Base-by-base conservation (phyloP, 257 asterid species). In the Ajuga chamaepitys region DNA sequence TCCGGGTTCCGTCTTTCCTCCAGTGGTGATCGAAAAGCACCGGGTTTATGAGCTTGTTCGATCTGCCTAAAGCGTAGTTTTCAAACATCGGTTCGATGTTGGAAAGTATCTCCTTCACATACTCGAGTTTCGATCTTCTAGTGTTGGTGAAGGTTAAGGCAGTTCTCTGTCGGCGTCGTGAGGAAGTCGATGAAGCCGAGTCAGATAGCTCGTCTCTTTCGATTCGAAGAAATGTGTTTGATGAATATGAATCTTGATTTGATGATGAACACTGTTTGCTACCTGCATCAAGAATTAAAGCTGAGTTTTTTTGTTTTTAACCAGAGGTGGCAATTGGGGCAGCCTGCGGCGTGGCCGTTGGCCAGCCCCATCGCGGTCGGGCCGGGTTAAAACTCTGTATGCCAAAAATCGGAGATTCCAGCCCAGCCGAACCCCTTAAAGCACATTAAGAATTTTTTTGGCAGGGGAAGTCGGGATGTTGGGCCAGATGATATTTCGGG, bases 141-240 rank as follows among this genome's bases (percentile, higher is more conserved):
- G 82, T 46, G 42, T 54, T 38, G 2, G n/a, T 37, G 44, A 56
- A 51, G 63, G 47, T 13, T 34, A 66, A 40, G 40, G 68, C 11
- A 30, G 61, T 28, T 54, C 0, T 68, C 25, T 32, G 55, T 32
- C 26, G 68, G 79, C 70, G 63, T 60, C 73, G 58, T 0, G 65
- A 21, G 22, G 68, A 80, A 57, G 67, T 52, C 9, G 99, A 93
- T 70, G 96, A 86, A 64, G 95, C 97, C 9, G 95, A 90, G 77
- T 94, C 97, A 13, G 84, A 81, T 64, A 93, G 66, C 62, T 93
- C 99, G 22, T 81, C 86, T 25, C 74, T 75, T 66, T 85, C 87
- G 10, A 53, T 57, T 62, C 80, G 67, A 70, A 76, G 74, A 44
- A 70, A 72, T 20, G 50, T 69, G 64, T 77, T 76, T 16, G 69